Evolutionary conservation across 2,329 filamentous ascomycete genomes (phyloP), one percentile per base, ranked within the genome.

Genomic region (Aspergillus glaucus): DNA sequence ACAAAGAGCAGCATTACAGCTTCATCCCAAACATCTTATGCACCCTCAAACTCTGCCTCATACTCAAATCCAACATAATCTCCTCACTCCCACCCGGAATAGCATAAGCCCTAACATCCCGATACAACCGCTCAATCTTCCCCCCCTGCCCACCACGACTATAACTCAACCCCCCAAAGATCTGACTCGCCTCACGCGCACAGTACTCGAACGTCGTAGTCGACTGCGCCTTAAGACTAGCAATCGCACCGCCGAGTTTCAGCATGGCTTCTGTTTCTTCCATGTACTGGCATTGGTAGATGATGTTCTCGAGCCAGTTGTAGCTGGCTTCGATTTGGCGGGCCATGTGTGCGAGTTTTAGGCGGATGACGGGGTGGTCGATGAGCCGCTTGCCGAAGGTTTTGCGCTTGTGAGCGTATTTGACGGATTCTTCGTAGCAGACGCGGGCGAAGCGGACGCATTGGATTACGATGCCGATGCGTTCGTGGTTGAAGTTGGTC

Each of bases 401-500:
- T 61, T 84, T 84, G 59, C 93, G 88, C 83, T 98, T 98, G 82
- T 93, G 88, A 53, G 90, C 91, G 74, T 96, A 98, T 71, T 94
- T 94, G 70, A 97, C 81, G 21, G 87, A 88, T 75, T 98, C 93
- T 69, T 97, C 92, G 77, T 89, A 95, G 80, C 91, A 96, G 58
- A 97, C 92, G 58, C 93, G 90, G 40, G 88, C 85, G 81, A 98
- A 97, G 64, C 93, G 90, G 56, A 96, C 71, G 64, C 85, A 95
- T 74, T 98, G 93, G 76, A 97, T 97, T 74, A 97, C 91, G 72
- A 98, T 97, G 54, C 93, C 93, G 61, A 98, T 91, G 55, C 93
- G 88, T 76, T 98, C 93, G 79, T 97, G 93, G 81, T 97, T 97
- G 79, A 96, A 96, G 80, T 96, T 96, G 68, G 89, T 96, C 92